Conservation (phyloP, 306 rosid genomes). For the Crotalaria pallida region DNA sequence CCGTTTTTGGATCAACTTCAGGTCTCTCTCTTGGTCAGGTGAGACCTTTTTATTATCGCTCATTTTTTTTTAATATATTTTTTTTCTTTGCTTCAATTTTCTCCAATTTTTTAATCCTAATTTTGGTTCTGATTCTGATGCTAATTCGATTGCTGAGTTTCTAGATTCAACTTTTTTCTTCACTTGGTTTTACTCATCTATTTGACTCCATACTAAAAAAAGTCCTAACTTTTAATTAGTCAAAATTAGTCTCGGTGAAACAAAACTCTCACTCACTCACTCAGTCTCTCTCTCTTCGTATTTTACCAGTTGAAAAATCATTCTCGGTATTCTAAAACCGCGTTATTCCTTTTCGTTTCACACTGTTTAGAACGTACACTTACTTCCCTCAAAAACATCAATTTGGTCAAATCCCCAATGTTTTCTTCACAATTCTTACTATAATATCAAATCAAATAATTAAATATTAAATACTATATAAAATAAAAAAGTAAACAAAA, state of each 20-base stretch:
- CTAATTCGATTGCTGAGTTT: constrained; percentile 13
- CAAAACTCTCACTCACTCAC: not conserved
- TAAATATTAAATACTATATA: too few relatives aligned
- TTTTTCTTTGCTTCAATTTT: not conserved
- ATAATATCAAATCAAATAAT: too few relatives aligned
- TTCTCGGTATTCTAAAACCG: constrained; percentile 48
- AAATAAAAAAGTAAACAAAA: not conserved
- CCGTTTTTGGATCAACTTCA: constrained; percentile 65
- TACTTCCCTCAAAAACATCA: constrained; percentile 13
- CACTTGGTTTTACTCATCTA: not conserved
- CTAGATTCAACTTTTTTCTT: not conserved
- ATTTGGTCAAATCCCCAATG: constrained; percentile 14
- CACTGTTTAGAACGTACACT: constrained; percentile 14
- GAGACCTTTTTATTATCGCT: not conserved
- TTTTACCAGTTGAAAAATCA: constrained; percentile 31
- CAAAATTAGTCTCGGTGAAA: constrained; percentile 14
- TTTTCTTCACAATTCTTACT: not conserved
- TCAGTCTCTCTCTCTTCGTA: too few relatives aligned
- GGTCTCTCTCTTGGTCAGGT: constrained; percentile 78
- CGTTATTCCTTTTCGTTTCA: constrained; percentile 26
- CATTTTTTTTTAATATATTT: not conserved
- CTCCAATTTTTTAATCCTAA: not conserved
- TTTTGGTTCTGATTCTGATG: not conserved
- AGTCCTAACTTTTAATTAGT: not conserved
- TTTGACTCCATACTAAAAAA: constrained; percentile 18